Evolutionary conservation across 768 basidiomycete genomes (phyloP).

Genomic region (Suillus fuscotomentosus): DNA sequence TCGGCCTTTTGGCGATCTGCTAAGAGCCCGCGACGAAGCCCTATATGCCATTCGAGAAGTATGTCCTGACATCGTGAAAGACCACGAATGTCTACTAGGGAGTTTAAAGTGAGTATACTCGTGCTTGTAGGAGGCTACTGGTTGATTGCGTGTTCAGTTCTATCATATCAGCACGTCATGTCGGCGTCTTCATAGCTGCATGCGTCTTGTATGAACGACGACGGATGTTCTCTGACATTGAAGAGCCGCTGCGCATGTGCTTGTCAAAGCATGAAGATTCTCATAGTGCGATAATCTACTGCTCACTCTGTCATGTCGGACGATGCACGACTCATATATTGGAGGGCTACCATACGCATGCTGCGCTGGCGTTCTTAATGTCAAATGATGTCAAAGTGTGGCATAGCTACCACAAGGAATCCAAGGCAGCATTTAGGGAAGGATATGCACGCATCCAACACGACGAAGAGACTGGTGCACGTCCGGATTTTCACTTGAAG

Average conservation of each 20-base stretch:
- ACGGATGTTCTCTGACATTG: conserved; percentile 15
- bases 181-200: conserved; percentile 34
- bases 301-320: conserved; percentile 35
- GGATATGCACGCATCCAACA: conserved; percentile 15
- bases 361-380: conserved; percentile 34
- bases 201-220: conserved; percentile 22
- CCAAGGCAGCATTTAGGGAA: conserved; percentile 16
- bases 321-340: conserved; percentile 39
- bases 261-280: conserved; percentile 14
- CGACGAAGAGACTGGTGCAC: conserved; percentile 37
- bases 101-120: conserved; percentile 20
- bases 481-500: conserved; percentile 31
- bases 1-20: conserved; percentile 46
- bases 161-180: conserved; percentile 19
- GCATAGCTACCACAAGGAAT: conserved; percentile 33
- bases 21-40: conserved; percentile 41
- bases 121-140: background rate
- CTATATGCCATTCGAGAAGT: conserved; percentile 25
- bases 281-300: conserved; percentile 26
- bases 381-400: conserved; percentile 24
- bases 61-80: conserved; percentile 10
- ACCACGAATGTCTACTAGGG: conserved; percentile 14
- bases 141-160: conserved; percentile 18
- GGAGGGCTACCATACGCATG: conserved; percentile 31
- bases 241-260: conserved; percentile 9